A percentile compares a stretch with the other conserved stretches of the same genome.
Conservation (phyloP, 1,284 basidiomycete genomes). For the Coniophora puteana region DNA sequence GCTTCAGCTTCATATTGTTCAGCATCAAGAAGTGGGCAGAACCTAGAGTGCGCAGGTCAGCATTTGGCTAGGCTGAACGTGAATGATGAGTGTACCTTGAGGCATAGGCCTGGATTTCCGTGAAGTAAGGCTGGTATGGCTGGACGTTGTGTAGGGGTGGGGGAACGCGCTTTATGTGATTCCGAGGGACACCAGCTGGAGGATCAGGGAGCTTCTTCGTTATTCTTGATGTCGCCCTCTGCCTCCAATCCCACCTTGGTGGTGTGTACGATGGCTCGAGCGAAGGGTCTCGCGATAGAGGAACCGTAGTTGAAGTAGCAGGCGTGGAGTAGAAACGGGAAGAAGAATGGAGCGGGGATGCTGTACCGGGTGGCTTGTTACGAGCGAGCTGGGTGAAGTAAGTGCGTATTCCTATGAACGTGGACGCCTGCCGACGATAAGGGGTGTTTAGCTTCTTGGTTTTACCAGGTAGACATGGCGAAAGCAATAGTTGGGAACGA, state of each 20-base stretch:
- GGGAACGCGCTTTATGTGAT: slow-evolving; percentile 30
- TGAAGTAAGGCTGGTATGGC: slow-evolving; percentile 34
- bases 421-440: no score
- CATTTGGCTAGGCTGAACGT: neutral
- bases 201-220: no score
- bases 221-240: slow-evolving; percentile 33
- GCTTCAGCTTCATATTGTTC: slow-evolving; percentile 66
- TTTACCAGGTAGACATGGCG: no score
- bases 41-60: slow-evolving; percentile 38
- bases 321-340: no score
- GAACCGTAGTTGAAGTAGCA: no score
- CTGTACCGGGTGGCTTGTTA: no score
- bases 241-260: slow-evolving; percentile 37
- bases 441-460: no score
- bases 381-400: slow-evolving; percentile 24
- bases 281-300: neutral
- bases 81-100: slow-evolving; percentile 32
- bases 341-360: no score
- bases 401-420: slow-evolving; percentile 26
- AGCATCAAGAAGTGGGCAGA: slow-evolving; percentile 54
- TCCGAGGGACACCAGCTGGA: no score
- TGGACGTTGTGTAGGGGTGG: slow-evolving; percentile 30
- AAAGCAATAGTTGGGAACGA: no score
- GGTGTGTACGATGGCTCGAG: no score
- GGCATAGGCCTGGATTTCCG: slow-evolving; percentile 42